A percentile compares a stretch with the other conserved stretches of the same genome.
Evolutionary conservation across 345 rosid genomes (phyloP).

Genomic region (Eucalyptus erythrocorys): DNA sequence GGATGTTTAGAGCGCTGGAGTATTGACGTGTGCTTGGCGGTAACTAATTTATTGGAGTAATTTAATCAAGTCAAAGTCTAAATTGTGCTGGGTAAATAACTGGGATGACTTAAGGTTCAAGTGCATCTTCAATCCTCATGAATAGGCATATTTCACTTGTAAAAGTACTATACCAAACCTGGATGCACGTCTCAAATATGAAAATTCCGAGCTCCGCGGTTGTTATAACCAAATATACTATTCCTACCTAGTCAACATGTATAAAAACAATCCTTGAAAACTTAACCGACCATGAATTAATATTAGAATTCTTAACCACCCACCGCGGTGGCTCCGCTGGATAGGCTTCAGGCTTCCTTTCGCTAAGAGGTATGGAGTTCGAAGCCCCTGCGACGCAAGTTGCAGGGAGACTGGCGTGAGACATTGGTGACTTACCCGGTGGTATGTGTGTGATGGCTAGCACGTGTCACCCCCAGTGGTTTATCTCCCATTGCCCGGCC

Average conservation of each 20-base stretch:
- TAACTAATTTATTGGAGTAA: rapidly evolving
- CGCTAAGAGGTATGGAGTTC: too few relatives aligned
- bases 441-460: too few relatives aligned
- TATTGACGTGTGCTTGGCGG: rapidly evolving
- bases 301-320: background rate
- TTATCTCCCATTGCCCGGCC: too few relatives aligned
- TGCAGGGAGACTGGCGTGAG: too few relatives aligned
- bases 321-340: too few relatives aligned
- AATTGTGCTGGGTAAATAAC: rapidly evolving
- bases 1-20: background rate
- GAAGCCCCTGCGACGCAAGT: too few relatives aligned
- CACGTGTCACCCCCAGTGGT: too few relatives aligned
- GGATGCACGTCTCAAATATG: too few relatives aligned
- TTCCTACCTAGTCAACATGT: background rate
- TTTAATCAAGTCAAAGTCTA: background rate
- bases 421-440: too few relatives aligned
- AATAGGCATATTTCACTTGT: too few relatives aligned
- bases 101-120: background rate
- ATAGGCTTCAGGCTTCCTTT: too few relatives aligned
- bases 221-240: background rate
- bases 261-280: background rate
- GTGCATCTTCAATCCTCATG: rapidly evolving
- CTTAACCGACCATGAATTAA: background rate
- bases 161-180: background rate
- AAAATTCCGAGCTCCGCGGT: rapidly evolving